These are phyloP conservation scores for Leptoxyphium fumago DNA, from an alignment of 2,329 filamentous ascomycete species.

Conservation along the genomic window DNA sequence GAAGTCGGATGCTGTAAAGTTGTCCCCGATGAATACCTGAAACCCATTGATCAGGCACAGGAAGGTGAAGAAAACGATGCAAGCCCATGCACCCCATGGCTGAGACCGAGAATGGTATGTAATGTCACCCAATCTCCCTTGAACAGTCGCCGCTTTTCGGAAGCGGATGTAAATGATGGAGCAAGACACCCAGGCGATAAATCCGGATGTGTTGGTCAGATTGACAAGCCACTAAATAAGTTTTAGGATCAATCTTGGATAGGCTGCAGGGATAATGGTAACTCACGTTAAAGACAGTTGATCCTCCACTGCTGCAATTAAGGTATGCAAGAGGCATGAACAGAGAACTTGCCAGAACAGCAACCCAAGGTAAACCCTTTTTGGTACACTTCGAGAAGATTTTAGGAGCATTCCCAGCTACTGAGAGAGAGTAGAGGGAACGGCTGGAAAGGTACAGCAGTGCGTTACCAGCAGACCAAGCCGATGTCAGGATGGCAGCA, in stretches of 20 bases:
- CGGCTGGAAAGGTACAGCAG: constrained; percentile 38
- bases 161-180: constrained; percentile 37
- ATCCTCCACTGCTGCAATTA: constrained; percentile 21
- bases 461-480: constrained; percentile 42
- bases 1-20: constrained; percentile 34
- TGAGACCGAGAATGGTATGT: constrained; percentile 37
- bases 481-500: constrained; percentile 50
- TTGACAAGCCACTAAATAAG: constrained; percentile 17
- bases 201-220: constrained; percentile 23
- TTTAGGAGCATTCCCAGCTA: constrained; percentile 49
- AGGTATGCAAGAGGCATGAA: constrained; percentile 23
- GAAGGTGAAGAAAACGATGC: constrained; percentile 32
- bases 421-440: too few species aligned
- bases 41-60: constrained; percentile 44
- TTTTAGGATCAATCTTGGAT: neutral
- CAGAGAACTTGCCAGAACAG: constrained; percentile 27
- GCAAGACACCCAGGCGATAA: constrained; percentile 26
- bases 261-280: neutral
- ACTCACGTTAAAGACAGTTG: constrained; percentile 5
- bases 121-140: constrained; percentile 27
- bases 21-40: constrained; percentile 35
- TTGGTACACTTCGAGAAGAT: constrained; percentile 28
- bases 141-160: constrained; percentile 36
- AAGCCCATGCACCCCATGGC: constrained; percentile 39
- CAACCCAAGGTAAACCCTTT: constrained; percentile 40